A percentile compares a stretch with the other conserved stretches of the same genome.
Evolutionary conservation across 257 asterid genomes (phyloP).

Genomic region (Jaltomata sinuosa): DNA sequence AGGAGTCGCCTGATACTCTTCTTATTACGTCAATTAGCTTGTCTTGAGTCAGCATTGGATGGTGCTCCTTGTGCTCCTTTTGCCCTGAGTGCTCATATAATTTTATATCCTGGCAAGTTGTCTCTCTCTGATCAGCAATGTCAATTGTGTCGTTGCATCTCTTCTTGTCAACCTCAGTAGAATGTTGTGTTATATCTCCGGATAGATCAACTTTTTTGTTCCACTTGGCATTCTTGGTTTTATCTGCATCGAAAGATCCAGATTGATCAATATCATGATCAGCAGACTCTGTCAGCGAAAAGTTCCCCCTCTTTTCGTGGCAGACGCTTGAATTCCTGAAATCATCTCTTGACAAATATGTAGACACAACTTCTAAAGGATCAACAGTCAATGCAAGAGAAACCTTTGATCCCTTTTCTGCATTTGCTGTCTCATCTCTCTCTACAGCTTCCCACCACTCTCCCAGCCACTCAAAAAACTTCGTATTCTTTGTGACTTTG

Average conservation of each 20-base stretch:
- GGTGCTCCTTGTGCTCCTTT: slow-evolving; percentile 43
- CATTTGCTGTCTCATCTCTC: slow-evolving; percentile 21
- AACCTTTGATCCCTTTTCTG: slow-evolving; percentile 28
- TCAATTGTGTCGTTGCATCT: slow-evolving; percentile 22
- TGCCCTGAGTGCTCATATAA: slow-evolving; percentile 13
- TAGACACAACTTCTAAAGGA: slow-evolving; percentile 54
- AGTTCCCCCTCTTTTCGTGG: slow-evolving; percentile 8
- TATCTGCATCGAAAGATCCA: slow-evolving; percentile 20
- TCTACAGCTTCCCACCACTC: slow-evolving; percentile 84
- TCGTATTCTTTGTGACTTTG: slow-evolving; percentile 49
- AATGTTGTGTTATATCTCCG: slow-evolving; percentile 16
- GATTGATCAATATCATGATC: slow-evolving; percentile 13
- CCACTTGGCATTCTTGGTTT: slow-evolving; percentile 10
- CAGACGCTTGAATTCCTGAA: slow-evolving; percentile 11
- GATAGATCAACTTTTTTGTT: slow-evolving; percentile 14
- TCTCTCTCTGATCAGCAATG: slow-evolving; percentile 14
- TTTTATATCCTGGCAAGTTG: slow-evolving; percentile 4
- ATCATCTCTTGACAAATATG: slow-evolving; percentile 41
- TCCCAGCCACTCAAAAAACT: slow-evolving; percentile 66
- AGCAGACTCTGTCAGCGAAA: slow-evolving; percentile 10
- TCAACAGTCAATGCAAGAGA: slow-evolving; percentile 32
- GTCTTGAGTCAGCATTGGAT: slow-evolving; percentile 45
- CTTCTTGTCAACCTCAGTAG: slow-evolving; percentile 28
- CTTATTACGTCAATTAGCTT: slow-evolving; percentile 59
- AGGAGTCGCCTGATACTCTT: slow-evolving; percentile 68